Evolutionary conservation across 1,284 basidiomycete species (phyloP).

Genomic region (Sanghuangporus weigelae): DNA sequence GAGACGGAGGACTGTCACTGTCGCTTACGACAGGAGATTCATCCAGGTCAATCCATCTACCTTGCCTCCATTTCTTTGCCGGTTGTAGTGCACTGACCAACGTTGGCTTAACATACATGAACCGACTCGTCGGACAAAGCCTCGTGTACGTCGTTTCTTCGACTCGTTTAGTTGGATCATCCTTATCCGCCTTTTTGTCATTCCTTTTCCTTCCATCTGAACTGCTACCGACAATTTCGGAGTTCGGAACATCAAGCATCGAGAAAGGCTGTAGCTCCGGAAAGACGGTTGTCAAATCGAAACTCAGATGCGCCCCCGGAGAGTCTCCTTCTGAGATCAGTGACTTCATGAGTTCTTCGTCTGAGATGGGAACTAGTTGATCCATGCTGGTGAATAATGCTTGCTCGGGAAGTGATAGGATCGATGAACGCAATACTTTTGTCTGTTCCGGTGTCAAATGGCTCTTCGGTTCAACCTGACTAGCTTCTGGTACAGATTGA

Average conservation of each 20-base stretch:
- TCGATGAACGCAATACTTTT: slow-evolving; percentile 10
- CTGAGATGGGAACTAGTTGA: slow-evolving; percentile 37
- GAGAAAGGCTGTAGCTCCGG: slow-evolving; percentile 55
- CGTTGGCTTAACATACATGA: slow-evolving; percentile 65
- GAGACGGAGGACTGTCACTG: slow-evolving; percentile 34
- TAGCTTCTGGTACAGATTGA: slow-evolving; percentile 30
- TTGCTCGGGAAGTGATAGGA: slow-evolving; percentile 26
- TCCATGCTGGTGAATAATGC: slow-evolving; percentile 58
- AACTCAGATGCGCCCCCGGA: slow-evolving; percentile 31
- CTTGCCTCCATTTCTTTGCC: slow-evolving; percentile 57
- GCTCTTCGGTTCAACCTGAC: neutral
- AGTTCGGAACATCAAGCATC: slow-evolving; percentile 43
- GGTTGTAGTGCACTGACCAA: slow-evolving; percentile 66
- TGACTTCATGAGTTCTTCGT: slow-evolving; percentile 21
- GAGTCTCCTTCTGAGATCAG: slow-evolving; percentile 26
- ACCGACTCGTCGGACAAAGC: slow-evolving; percentile 56
- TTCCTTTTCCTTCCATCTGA: slow-evolving; percentile 43
- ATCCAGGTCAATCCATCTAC: slow-evolving; percentile 55
- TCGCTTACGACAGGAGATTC: slow-evolving; percentile 49
- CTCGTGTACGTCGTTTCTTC: slow-evolving; percentile 68
- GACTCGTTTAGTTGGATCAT: slow-evolving; percentile 62
- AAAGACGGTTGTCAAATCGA: slow-evolving; percentile 55
- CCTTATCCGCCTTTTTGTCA: slow-evolving; percentile 54
- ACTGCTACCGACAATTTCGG: slow-evolving; percentile 22
- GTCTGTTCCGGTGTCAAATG: slow-evolving; percentile 3